Evolutionary conservation across 2,329 filamentous ascomycete genomes (phyloP).

Genomic region (Beauveria rudraprayagi): DNA sequence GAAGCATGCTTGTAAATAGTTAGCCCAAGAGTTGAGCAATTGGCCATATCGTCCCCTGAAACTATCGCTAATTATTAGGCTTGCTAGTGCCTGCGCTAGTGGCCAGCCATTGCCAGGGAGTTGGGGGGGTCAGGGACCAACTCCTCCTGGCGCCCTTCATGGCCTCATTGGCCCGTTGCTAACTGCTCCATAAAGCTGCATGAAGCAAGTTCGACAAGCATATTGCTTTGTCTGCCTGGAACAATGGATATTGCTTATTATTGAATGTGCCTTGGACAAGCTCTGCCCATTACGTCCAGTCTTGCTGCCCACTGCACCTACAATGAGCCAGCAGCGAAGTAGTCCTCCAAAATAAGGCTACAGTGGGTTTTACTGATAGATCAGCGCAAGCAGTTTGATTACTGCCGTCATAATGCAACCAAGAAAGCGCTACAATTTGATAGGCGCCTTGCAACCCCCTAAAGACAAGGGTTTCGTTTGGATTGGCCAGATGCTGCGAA

Average conservation of each 20-base stretch:
- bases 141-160: background rate
- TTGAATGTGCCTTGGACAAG: background rate
- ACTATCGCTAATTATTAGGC: slow-evolving; percentile 1
- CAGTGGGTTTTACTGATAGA: no score
- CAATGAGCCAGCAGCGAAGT: background rate
- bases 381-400: slow-evolving; percentile 1
- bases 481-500: no score
- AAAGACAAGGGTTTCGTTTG: background rate
- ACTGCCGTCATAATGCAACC: slow-evolving; percentile 1
- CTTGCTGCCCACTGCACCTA: no score
- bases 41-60: slow-evolving; percentile 6
- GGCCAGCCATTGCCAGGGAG: background rate
- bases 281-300: background rate
- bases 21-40: background rate
- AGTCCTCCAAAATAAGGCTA: background rate
- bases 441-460: background rate
- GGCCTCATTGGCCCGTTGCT: background rate
- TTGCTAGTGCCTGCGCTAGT: background rate
- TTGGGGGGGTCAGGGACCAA: background rate
- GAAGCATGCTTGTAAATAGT: no score
- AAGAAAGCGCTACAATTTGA: background rate
- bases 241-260: background rate
- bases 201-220: slow-evolving; percentile 9
- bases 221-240: background rate
- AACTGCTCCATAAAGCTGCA: background rate